Base-by-base conservation (phyloP, 441 rosid genomes). In the Metrosideros polymorpha region DNA sequence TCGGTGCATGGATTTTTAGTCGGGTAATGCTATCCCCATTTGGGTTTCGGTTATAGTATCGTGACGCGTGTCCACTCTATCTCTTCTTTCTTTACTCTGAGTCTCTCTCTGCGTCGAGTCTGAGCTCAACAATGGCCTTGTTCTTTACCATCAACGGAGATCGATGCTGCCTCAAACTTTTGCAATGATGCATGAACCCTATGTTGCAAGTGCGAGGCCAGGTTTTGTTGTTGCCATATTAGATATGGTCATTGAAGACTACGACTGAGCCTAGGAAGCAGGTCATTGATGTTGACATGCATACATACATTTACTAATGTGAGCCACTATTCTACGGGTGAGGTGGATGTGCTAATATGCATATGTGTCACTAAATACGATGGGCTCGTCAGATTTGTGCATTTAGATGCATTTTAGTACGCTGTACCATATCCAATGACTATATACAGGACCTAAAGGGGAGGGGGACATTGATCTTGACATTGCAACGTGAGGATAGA, bases 401-500 rank as follows among this genome's bases (percentile, higher is more conserved):
- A 3, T 54, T 57, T n/a, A 57, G 32, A 57, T 14, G 17, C 0
- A n/a, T 57, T 0, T 12, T 0, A 57, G 18, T n/a, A n/a, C 2
- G 18, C 0, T n/a, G 0, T 57, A 57, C 32, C 63, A 0, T 2
- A 0, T n/a, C n/a, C 4, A 57, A 57, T 57, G 17, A 12, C 0
- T 27, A 12, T 56, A 0, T 57, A 57, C n/a, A 57, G n/a, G n/a
- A n/a, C n/a, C n/a, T n/a, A n/a, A n/a, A n/a, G n/a, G n/a, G n/a
- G n/a, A n/a, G n/a, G n/a, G n/a, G n/a, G n/a, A n/a, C n/a, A n/a
- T n/a, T n/a, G n/a, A n/a, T n/a, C n/a, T n/a, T n/a, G n/a, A n/a
- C n/a, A 0, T 4, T 56, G 30, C 3, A 56, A 12, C 63, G 10
- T 56, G 30, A 7, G 32, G 0, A 5, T 56, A 56, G 32, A 56